Evolutionary conservation across 495 filamentous ascomycete species (phyloP).

Genomic region (Podospora pseudopauciseta): DNA sequence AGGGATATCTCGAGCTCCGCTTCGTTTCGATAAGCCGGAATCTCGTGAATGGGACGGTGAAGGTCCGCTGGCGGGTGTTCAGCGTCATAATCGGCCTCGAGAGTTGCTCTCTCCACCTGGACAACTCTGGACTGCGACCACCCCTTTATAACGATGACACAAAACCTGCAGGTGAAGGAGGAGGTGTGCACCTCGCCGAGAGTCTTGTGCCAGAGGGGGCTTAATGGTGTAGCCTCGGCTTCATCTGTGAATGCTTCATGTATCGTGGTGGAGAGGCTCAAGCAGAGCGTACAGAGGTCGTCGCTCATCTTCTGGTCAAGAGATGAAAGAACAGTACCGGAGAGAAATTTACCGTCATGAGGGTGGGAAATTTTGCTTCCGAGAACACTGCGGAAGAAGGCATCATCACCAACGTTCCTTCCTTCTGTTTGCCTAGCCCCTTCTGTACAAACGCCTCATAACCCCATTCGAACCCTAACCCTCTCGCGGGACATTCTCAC

Average conservation of each 20-base stretch:
- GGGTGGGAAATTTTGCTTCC: no score
- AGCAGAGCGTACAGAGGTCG: neutral
- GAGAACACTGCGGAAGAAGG: neutral
- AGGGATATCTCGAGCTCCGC: slow-evolving; percentile 12
- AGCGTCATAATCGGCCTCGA: slow-evolving; percentile 14
- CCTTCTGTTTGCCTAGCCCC: neutral
- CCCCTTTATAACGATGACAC: slow-evolving; percentile 16
- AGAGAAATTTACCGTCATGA: no score
- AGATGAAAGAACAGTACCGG: neutral
- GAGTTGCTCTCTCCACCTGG: slow-evolving; percentile 7
- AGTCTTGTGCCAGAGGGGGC: slow-evolving; percentile 13
- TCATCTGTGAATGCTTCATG: neutral
- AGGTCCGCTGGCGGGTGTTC: slow-evolving; percentile 19
- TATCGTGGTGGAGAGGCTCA: neutral
- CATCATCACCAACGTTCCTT: neutral
- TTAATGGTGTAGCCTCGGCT: neutral
- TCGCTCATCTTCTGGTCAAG: neutral
- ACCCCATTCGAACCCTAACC: neutral
- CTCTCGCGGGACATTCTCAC: neutral
- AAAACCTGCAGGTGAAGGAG: slow-evolving; percentile 18
- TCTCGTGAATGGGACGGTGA: slow-evolving; percentile 16
- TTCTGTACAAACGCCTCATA: neutral
- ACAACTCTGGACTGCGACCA: slow-evolving; percentile 20
- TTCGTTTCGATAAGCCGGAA: slow-evolving; percentile 16
- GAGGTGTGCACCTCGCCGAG: slow-evolving; percentile 18